A percentile compares a stretch with the other conserved stretches of the same genome.
Evolutionary conservation across 345 rosid genomes (phyloP).

Genomic region (Arabidopsis arenosa): DNA sequence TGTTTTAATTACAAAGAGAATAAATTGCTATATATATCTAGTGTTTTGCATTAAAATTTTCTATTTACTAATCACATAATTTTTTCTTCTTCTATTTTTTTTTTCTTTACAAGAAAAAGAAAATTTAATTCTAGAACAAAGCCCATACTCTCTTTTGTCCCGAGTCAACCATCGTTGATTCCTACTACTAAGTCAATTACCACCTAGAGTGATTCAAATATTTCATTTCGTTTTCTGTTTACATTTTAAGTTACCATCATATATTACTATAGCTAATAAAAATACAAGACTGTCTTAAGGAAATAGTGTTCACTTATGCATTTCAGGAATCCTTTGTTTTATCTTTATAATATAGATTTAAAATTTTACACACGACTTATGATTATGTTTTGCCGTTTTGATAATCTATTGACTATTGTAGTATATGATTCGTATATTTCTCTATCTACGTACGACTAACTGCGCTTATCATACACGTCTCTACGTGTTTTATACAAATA

Average conservation of each 20-base stretch:
- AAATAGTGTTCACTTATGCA: neutral
- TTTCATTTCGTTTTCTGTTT: too few relatives aligned
- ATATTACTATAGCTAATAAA: neutral
- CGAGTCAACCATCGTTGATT: too few relatives aligned
- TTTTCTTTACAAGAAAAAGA: too few relatives aligned
- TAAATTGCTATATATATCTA: neutral
- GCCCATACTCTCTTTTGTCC: too few relatives aligned
- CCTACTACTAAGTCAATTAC: too few relatives aligned
- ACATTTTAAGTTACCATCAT: neutral
- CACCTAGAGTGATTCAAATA: too few relatives aligned
- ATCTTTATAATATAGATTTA: neutral
- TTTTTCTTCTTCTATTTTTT: too few relatives aligned
- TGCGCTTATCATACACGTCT: constrained; percentile 35
- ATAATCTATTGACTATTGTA: neutral
- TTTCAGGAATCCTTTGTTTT: neutral
- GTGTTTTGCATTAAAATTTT: neutral
- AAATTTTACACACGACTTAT: neutral
- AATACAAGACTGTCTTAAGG: neutral
- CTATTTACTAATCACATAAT: too few relatives aligned
- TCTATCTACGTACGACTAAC: constrained; percentile 1
- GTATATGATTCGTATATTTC: neutral
- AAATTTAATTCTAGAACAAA: too few relatives aligned
- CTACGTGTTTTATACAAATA: constrained; percentile 20
- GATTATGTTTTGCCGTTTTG: neutral
- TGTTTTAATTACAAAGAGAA: neutral